phyloP scores from a whole-genome alignment of 257 asterid species.

The Mitragyna speciosa region DNA sequence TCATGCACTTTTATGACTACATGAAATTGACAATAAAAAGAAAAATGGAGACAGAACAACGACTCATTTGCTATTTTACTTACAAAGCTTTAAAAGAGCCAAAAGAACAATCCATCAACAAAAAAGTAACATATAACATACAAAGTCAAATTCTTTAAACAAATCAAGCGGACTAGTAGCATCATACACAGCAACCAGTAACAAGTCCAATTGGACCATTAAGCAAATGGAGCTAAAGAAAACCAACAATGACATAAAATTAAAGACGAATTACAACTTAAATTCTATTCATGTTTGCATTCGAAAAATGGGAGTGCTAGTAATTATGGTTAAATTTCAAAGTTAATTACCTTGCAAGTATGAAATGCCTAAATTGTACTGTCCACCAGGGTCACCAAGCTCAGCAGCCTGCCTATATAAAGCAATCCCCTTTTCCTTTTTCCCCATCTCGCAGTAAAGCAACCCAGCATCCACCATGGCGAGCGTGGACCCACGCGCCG shows the following conservation, averaged over 20 bases:
- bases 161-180: neutral
- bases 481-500: constrained; percentile 80
- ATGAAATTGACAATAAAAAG: neutral
- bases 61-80: neutral
- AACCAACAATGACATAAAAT: neutral
- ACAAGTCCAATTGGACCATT: neutral
- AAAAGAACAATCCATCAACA: neutral
- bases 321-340: too few species aligned
- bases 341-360: constrained; percentile 54
- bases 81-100: neutral
- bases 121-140: neutral
- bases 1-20: neutral
- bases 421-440: constrained; percentile 45
- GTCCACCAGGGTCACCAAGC: constrained; percentile 74
- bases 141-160: neutral
- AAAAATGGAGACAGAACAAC: neutral
- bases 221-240: neutral
- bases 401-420: constrained; percentile 69
- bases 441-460: constrained; percentile 75
- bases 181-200: neutral
- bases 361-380: constrained; percentile 78
- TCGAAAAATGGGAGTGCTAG: too few species aligned
- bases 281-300: neutral
- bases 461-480: constrained; percentile 90
- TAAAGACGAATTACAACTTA: neutral